Evolutionary conservation across 495 filamentous ascomycete species (phyloP).

Genomic region (Lophiotrema nucula): DNA sequence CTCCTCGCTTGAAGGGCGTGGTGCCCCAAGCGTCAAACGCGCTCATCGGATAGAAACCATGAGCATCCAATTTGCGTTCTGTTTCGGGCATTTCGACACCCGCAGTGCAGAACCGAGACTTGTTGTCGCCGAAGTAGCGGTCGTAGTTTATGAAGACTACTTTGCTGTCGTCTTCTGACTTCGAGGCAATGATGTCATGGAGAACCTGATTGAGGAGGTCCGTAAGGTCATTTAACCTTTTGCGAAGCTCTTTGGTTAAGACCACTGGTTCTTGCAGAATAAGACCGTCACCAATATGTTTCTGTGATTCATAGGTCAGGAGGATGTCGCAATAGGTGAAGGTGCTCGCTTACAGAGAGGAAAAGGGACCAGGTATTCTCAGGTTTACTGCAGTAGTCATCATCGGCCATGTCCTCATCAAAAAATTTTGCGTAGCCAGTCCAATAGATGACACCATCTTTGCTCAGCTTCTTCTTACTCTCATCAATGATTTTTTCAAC

Average conservation of each 20-base stretch:
- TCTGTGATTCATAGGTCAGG: no score
- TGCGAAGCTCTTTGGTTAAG: neutral
- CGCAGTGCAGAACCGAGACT: neutral
- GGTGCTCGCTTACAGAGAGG: neutral
- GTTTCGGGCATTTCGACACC: neutral
- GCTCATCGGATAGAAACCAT: neutral
- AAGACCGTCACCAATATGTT: no score
- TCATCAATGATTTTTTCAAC: neutral
- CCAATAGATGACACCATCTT: neutral
- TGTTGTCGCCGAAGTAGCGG: neutral
- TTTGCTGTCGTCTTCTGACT: neutral
- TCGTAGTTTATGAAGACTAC: neutral
- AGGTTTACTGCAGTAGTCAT: neutral
- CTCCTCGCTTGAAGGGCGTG: neutral
- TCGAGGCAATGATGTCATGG: neutral
- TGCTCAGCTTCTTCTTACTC: neutral
- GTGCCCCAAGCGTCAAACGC: neutral
- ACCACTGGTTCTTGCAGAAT: neutral
- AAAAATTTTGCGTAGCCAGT: neutral
- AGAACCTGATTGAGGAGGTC: neutral
- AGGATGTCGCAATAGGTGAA: no score
- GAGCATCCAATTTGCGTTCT: neutral
- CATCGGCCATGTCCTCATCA: neutral
- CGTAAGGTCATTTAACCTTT: neutral
- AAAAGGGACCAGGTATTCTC: neutral